A percentile compares a stretch with the other conserved stretches of the same genome.
These are phyloP conservation scores for Cystobasidium pallidum DNA, from an alignment of 1,284 basidiomycete species.

Conservation along the genomic window DNA sequence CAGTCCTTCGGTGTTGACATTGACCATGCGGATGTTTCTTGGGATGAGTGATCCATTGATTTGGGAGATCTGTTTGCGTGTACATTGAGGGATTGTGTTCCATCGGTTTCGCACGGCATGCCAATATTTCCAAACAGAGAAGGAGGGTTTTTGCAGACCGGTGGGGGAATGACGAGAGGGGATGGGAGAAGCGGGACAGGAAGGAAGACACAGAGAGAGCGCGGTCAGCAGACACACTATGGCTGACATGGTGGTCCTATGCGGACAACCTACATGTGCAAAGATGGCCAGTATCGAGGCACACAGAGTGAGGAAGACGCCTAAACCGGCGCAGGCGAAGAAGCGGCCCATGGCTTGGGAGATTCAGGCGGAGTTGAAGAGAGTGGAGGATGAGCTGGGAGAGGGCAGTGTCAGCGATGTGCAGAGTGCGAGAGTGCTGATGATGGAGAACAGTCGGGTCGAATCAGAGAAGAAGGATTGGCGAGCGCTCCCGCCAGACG, in stretches of 20 bases:
- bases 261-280: slow-evolving; percentile 27
- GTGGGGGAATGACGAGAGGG: background rate
- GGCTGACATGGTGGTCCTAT: background rate
- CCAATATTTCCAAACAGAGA: slow-evolving; percentile 26
- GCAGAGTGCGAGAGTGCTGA: background rate
- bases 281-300: slow-evolving; percentile 42
- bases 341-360: slow-evolving; percentile 35
- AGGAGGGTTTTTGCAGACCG: background rate
- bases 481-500: too few species aligned
- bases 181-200: background rate
- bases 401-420: background rate
- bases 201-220: slow-evolving; percentile 3
- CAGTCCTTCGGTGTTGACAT: slow-evolving; percentile 48
- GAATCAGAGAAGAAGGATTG: background rate
- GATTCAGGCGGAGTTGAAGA: background rate
- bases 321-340: slow-evolving; percentile 41
- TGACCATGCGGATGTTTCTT: slow-evolving; percentile 48
- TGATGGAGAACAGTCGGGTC: background rate
- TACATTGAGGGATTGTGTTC: background rate
- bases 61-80: slow-evolving; percentile 33
- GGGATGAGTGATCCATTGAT: slow-evolving; percentile 42
- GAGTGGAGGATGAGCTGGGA: background rate
- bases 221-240: background rate
- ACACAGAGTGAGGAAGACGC: slow-evolving; percentile 41
- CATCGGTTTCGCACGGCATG: background rate